These are phyloP conservation scores for Cinnamomum chago DNA, from an alignment of 164 flowering plant species.

Conservation along the genomic window DNA sequence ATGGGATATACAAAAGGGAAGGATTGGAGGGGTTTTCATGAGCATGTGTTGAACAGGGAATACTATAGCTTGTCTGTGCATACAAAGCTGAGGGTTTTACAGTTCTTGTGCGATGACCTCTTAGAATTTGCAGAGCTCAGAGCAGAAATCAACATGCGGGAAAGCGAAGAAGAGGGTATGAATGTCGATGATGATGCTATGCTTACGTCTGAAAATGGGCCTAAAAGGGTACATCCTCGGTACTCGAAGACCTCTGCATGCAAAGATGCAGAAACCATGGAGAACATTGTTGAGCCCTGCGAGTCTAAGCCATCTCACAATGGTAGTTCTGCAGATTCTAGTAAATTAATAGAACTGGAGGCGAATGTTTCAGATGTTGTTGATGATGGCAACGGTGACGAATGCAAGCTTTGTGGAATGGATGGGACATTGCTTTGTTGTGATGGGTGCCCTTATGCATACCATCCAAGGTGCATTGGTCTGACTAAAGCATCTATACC, in stretches of 20 bases:
- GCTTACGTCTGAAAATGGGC: conserved; percentile 34
- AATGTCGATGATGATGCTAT: conserved; percentile 37
- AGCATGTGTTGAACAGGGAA: conserved; percentile 47
- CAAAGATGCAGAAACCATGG: conserved; percentile 41
- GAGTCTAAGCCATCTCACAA: conserved; percentile 16
- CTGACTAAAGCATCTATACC: conserved; percentile 67
- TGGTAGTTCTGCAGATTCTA: conserved; percentile 20
- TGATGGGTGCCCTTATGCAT: conserved; percentile 97
- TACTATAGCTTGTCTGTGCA: conserved; percentile 61
- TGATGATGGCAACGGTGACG: conserved; percentile 76
- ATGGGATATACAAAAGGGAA: conserved; percentile 53
- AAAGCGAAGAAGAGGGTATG: conserved; percentile 53
- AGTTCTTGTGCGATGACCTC: conserved; percentile 82
- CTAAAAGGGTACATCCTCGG: conserved; percentile 72
- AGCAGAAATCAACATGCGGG: conserved; percentile 75
- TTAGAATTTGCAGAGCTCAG: conserved; percentile 68
- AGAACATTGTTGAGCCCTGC: conserved; percentile 28
- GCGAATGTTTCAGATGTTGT: conserved; percentile 32
- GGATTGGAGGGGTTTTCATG: conserved; percentile 60
- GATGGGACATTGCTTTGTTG: conserved; percentile 94
- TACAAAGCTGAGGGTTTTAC: conserved; percentile 63
- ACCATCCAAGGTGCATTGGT: conserved; percentile 93
- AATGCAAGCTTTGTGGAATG: conserved; percentile 96
- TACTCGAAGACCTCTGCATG: conserved; percentile 64
- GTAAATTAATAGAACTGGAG: conserved; percentile 18